Conservation (phyloP, 2,329 filamentous ascomycete genomes). For the Pyrenochaeta sp. region DNA sequence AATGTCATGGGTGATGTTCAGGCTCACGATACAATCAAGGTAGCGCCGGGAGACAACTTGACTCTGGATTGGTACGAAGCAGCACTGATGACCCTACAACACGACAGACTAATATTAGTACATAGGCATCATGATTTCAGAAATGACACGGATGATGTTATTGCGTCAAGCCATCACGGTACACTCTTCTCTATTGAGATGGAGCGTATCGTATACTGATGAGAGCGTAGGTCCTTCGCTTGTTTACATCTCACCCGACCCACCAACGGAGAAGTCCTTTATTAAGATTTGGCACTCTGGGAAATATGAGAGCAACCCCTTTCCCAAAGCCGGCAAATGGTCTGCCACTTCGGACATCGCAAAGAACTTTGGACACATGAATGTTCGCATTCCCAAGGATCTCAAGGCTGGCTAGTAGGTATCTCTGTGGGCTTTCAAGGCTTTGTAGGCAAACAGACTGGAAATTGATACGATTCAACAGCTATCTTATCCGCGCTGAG, state of each 20-base stretch:
- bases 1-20: slow-evolving; percentile 52
- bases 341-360: slow-evolving; percentile 37
- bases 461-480: slow-evolving; percentile 1
- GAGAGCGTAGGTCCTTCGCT: slow-evolving; percentile 43
- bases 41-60: slow-evolving; percentile 48
- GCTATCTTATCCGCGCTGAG: slow-evolving; percentile 54
- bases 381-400: slow-evolving; percentile 42
- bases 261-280: slow-evolving; percentile 48
- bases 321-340: slow-evolving; percentile 47
- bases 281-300: slow-evolving; percentile 53
- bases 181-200: not conserved
- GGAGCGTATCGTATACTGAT: not conserved
- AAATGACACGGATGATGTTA: slow-evolving; percentile 45
- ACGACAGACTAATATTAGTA: not conserved
- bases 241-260: slow-evolving; percentile 53
- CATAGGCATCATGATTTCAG: slow-evolving; percentile 49
- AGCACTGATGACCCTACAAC: not conserved
- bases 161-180: slow-evolving; percentile 37
- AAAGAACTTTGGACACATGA: slow-evolving; percentile 36
- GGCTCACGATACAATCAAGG: slow-evolving; percentile 46
- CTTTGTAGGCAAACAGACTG: not conserved
- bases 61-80: slow-evolving; percentile 47
- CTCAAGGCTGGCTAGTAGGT: slow-evolving; percentile 48
- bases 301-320: slow-evolving; percentile 41
- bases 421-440: not conserved